These are phyloP conservation scores for Cyberlindnera petersonii DNA, from an alignment of 805 yeast genomes.

Conservation along the genomic window DNA sequence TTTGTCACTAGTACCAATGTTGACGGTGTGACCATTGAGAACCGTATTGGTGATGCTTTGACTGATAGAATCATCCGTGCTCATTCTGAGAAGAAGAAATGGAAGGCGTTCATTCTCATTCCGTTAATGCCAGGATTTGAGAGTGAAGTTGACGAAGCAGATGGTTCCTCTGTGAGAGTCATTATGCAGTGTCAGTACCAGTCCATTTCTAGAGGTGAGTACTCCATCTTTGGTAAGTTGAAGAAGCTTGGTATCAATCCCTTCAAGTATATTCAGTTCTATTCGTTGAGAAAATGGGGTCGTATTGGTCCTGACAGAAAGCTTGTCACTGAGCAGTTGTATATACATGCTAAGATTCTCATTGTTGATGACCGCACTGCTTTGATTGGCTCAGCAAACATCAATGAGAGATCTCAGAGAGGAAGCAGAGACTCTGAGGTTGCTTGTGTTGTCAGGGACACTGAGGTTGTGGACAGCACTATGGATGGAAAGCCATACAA, in stretches of 20 bases:
- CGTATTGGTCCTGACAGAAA: constrained; percentile 71
- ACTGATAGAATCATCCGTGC: constrained; percentile 96
- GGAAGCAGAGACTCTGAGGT: constrained; percentile 94
- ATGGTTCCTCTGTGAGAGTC: constrained; percentile 91
- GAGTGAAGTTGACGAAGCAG: constrained; percentile 87
- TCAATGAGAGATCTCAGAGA: constrained; percentile 93
- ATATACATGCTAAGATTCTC: constrained; percentile 89
- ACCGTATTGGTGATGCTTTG: constrained; percentile 91
- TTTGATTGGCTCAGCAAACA: constrained; percentile 94
- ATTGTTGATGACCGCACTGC: constrained; percentile 92
- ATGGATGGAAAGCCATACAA: constrained; percentile 82
- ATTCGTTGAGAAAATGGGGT: constrained; percentile 94
- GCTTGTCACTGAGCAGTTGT: constrained; percentile 84
- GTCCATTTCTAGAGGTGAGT: constrained; percentile 86
- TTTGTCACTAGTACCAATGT: constrained; percentile 86
- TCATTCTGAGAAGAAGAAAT: constrained; percentile 62
- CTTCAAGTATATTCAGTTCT: constrained; percentile 86
- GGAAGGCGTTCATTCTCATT: constrained; percentile 90
- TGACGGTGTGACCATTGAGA: constrained; percentile 79
- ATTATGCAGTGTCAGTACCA: constrained; percentile 95
- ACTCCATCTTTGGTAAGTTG: constrained; percentile 82
- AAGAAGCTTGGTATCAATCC: constrained; percentile 80
- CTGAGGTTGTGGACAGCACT: constrained; percentile 54
- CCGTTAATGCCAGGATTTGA: constrained; percentile 98
- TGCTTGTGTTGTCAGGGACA: constrained; percentile 84